Evolutionary conservation across 192 early-diverging fungal species (phyloP), one percentile per base, ranked within the genome.

Genomic region (Podila epigama): DNA sequence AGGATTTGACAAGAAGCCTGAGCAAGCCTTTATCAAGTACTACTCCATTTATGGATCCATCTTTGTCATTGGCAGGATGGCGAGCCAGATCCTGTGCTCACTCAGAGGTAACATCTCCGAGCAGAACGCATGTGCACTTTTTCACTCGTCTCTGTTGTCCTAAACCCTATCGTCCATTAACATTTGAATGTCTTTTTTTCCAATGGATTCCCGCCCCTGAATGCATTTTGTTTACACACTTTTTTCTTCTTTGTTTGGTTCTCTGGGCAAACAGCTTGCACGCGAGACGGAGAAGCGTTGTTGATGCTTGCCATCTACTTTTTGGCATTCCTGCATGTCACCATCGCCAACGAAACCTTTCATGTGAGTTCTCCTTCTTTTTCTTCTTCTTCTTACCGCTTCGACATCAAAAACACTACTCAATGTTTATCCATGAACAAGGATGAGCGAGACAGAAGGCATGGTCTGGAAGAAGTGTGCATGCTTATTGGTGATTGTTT

Each of bases 1-100:
- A 3, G 73, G 73, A 2, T 77, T 77, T 31, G 66, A 77, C 51
- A 77, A 77, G 57, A 68, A 68, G 22, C 66, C 73, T 25, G 73
- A 77, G 66, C 63, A 63, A 48, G 66, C 73, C 10, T 77, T 68
- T 27, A 68, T 77, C 58, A 77, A 77, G 56, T 77, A 77, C 44
- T 77, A 77, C 34, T 77, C 73, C 18, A 68, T 77, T 51, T 77
- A 77, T 42, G 73, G 73, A 9, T 77, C 73, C 33, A 77, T 68
- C 52, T 75, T 77, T 68, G 60, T 77, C 25, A 63, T 68, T 34
- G 73, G 73, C 27, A 68, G 73, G 18, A 68, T 77, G 66, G 61
- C 60, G 27, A 77, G 66, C 29, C 73, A 77, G 27, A 39, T 77
- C 56, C 56, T 77, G 8, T 77, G 73, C 39, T 68, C 65, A 10